These are phyloP conservation scores for Tephrocybe rancida DNA, from an alignment of 768 basidiomycete genomes.

Conservation along the genomic window DNA sequence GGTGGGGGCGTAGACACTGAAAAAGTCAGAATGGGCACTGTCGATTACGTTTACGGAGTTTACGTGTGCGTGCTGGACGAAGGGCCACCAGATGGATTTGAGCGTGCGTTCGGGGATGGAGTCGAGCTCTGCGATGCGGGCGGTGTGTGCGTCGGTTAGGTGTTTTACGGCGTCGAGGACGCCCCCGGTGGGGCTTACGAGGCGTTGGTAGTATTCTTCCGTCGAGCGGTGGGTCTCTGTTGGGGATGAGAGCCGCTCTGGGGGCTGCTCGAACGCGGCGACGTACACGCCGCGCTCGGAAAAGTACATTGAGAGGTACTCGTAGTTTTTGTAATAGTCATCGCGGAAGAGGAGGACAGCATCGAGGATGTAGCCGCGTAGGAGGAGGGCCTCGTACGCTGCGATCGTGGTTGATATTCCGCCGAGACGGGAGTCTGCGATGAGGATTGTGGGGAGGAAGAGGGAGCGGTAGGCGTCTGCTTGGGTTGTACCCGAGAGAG, in stretches of 20 bases:
- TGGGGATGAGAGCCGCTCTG: constrained; percentile 41
- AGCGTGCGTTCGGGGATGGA: constrained; percentile 80
- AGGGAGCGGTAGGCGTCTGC: constrained; percentile 85
- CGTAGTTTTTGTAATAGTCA: constrained; percentile 84
- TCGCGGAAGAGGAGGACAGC: constrained; percentile 84
- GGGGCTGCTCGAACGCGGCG: constrained; percentile 58
- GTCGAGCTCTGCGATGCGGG: constrained; percentile 72
- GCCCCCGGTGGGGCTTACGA: constrained; percentile 36
- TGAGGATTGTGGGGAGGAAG: constrained; percentile 82
- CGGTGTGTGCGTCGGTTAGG: constrained; percentile 63
- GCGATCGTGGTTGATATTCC: constrained; percentile 93
- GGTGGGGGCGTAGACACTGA: constrained; percentile 64
- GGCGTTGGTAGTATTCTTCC: constrained; percentile 70
- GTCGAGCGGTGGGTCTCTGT: constrained; percentile 54
- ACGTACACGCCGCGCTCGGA: constrained; percentile 66
- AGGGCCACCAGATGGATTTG: constrained; percentile 94
- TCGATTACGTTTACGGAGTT: constrained; percentile 88
- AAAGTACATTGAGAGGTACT: constrained; percentile 83
- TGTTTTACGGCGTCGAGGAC: constrained; percentile 53
- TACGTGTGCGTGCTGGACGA: constrained; percentile 86
- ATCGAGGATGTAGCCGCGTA: constrained; percentile 91
- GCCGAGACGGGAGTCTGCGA: constrained; percentile 89
- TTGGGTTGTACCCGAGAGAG: constrained; percentile 81
- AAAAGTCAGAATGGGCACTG: constrained; percentile 86
- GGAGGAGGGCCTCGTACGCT: constrained; percentile 85